A percentile compares a stretch with the other conserved stretches of the same genome.
These are phyloP conservation scores for Globisporangium apiculatum DNA, from an alignment of 352 stramenopile genomes.

Conservation along the genomic window DNA sequence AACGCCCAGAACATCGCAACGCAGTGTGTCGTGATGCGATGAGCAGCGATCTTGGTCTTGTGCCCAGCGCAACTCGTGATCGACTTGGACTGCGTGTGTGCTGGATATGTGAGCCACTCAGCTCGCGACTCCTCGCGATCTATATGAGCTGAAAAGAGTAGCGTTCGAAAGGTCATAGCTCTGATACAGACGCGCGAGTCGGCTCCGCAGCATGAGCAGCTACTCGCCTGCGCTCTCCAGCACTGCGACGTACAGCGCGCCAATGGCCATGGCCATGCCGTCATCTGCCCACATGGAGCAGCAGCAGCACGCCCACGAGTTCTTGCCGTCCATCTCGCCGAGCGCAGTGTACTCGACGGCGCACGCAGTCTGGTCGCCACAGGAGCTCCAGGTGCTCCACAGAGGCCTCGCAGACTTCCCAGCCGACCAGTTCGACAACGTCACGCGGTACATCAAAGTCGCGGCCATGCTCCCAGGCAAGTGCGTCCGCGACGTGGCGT, in stretches of 20 bases:
- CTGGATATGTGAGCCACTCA: background rate
- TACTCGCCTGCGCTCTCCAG: conserved; percentile 5
- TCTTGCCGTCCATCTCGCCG: conserved; percentile 51
- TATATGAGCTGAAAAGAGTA: too few species aligned
- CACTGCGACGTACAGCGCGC: conserved; percentile 3
- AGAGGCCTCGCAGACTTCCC: conserved; percentile 48
- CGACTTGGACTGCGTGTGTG: background rate
- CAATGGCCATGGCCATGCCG: conserved; percentile 5
- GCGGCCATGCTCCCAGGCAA: conserved; percentile 58
- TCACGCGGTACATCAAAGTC: conserved; percentile 83
- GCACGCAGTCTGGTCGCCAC: conserved; percentile 41
- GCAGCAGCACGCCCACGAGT: conserved; percentile 6
- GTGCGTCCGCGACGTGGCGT: conserved; percentile 69
- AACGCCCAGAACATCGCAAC: conserved; percentile 65
- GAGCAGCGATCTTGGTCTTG: background rate
- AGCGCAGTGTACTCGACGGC: conserved; percentile 54
- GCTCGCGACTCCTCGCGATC: conserved; percentile 1
- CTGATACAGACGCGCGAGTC: too few species aligned
- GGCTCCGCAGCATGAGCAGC: conserved; percentile 5
- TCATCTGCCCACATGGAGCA: conserved; percentile 4
- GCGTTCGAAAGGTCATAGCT: too few species aligned
- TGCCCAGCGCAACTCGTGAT: too few species aligned
- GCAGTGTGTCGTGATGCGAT: background rate
- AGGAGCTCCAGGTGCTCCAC: conserved; percentile 65
- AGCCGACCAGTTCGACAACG: conserved; percentile 55